phyloP scores from a whole-genome alignment of 345 rosid genomes.

The Populus pruinosa region DNA sequence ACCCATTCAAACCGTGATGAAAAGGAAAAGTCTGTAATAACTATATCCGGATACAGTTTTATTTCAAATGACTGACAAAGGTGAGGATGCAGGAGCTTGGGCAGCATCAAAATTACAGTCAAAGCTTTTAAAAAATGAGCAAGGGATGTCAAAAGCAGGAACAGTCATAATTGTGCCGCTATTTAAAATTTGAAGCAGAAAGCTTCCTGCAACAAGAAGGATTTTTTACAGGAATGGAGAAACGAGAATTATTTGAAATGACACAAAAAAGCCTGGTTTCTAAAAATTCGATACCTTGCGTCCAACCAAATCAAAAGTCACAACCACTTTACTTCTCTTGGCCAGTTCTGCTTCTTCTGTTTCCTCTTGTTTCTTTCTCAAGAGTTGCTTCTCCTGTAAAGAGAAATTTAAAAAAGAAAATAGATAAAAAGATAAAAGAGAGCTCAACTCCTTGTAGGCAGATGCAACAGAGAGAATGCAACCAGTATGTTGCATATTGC shows the following conservation, averaged over 20 bases:
- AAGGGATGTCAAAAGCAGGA: neutral
- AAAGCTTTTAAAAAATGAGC: neutral
- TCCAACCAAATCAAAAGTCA: constrained; percentile 90
- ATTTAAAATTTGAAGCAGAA: neutral
- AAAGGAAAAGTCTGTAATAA: neutral
- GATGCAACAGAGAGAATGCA: neutral
- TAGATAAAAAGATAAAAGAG: neutral
- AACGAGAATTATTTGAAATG: constrained; percentile 1
- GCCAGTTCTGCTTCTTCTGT: constrained; percentile 74
- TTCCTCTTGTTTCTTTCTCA: constrained; percentile 74
- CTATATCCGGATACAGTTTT: neutral
- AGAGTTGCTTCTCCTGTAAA: constrained; percentile 77
- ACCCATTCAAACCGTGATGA: neutral
- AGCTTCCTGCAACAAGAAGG: neutral
- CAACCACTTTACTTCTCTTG: constrained; percentile 68
- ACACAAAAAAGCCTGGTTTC: neutral
- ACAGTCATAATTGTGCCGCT: neutral
- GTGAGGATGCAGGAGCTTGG: neutral
- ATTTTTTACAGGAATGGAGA: neutral
- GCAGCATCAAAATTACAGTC: neutral
- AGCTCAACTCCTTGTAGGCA: constrained; percentile 1
- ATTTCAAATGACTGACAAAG: neutral
- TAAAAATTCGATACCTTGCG: constrained; percentile 61
- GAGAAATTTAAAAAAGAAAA: neutral
- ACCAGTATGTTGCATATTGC: neutral